These are phyloP conservation scores for Aspergillus campestris DNA, from an alignment of 495 filamentous ascomycete genomes.

Conservation along the genomic window DNA sequence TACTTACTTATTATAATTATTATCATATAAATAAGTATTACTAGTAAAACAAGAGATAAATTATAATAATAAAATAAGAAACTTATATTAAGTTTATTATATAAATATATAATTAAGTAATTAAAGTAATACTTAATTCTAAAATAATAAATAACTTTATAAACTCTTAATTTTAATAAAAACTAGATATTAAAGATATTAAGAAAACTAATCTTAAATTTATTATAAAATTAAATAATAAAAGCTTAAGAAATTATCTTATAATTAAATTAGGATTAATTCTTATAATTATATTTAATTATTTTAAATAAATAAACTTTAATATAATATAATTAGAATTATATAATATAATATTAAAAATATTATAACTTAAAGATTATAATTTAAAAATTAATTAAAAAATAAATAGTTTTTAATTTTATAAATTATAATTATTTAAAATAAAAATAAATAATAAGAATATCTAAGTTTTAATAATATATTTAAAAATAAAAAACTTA, in stretches of 20 bases:
- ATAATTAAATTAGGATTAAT: too few relatives aligned
- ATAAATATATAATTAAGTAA: not conserved
- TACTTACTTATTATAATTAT: not conserved
- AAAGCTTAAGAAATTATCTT: too few relatives aligned
- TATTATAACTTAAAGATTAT: slow-evolving; percentile 4
- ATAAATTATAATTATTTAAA: too few relatives aligned
- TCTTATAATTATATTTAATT: too few relatives aligned
- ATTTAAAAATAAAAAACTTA: too few relatives aligned
- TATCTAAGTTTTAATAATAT: too few relatives aligned
- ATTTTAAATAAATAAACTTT: slow-evolving; percentile 3
- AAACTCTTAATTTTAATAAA: not conserved
- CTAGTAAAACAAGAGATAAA: too few relatives aligned
- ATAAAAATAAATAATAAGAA: too few relatives aligned
- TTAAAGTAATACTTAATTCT: not conserved
- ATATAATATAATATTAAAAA: slow-evolving; percentile 9
- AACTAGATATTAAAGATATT: too few relatives aligned
- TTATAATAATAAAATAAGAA: not conserved
- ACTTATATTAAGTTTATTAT: not conserved
- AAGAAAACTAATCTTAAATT: not conserved
- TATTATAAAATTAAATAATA: not conserved
- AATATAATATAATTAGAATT: slow-evolving; percentile 2
- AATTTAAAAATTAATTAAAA: not conserved
- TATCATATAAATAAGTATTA: not conserved
- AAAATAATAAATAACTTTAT: not conserved
- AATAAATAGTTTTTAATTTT: too few relatives aligned